Percentiles rank a stretch among this genome's conserved stretches.
Evolutionary conservation across 768 basidiomycete genomes (phyloP).

Genomic region (Atractiella rhizophila): DNA sequence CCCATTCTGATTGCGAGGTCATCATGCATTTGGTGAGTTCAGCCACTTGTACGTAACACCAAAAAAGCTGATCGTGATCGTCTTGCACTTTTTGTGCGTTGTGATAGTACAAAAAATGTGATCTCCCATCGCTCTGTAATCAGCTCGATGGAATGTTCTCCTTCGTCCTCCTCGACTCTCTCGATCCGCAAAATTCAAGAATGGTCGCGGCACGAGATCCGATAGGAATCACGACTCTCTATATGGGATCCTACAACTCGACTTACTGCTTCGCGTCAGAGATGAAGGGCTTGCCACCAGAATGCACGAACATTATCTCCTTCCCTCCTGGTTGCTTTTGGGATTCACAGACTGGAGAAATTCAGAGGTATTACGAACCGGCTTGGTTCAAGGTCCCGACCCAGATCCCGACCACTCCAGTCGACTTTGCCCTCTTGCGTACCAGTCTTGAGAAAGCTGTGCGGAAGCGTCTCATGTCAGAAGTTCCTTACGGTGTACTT

Average conservation of each 20-base stretch:
- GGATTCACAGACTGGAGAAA: constrained; percentile 55
- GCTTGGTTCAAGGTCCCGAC: constrained; percentile 50
- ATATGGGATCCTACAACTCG: constrained; percentile 67
- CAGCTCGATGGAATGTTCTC: constrained; percentile 97
- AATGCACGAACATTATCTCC: constrained; percentile 79
- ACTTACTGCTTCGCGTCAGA: constrained; percentile 83
- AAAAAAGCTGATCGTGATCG: not conserved
- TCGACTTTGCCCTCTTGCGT: constrained; percentile 44
- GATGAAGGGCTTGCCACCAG: constrained; percentile 66
- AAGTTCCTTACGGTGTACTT: constrained; percentile 92
- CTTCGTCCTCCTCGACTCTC: constrained; percentile 80
- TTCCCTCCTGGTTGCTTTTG: constrained; percentile 96
- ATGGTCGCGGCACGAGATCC: constrained; percentile 92
- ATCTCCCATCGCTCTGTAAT: constrained; percentile 38
- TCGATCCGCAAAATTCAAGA: constrained; percentile 58
- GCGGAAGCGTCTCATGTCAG: constrained; percentile 82
- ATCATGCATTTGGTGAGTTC: constrained; percentile 61
- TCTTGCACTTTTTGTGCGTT: not conserved
- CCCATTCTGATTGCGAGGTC: constrained; percentile 92
- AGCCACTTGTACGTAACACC: not conserved
- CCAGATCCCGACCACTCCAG: constrained; percentile 33
- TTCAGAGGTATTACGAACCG: constrained; percentile 63
- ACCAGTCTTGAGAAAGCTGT: constrained; percentile 74
- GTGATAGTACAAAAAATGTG: constrained; percentile 63
- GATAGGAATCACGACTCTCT: constrained; percentile 93